phyloP scores from a whole-genome alignment of 1,284 basidiomycete species.

The Apiotrichum montevideense region DNA sequence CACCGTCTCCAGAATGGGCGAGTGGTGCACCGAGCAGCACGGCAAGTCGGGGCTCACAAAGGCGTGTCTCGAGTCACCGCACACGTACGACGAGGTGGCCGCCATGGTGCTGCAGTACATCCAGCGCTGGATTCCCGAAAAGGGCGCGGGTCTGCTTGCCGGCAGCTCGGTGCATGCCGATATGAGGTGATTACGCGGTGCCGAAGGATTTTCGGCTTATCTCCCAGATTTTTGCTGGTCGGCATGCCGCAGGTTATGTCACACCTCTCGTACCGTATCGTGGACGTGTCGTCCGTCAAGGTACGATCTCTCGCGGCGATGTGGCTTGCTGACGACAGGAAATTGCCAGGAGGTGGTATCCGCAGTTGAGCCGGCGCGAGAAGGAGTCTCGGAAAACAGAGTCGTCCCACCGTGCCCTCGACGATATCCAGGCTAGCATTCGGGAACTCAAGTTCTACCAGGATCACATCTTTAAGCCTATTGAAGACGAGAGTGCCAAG shows the following conservation, averaged over 20 bases:
- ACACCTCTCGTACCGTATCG: slow-evolving; percentile 51
- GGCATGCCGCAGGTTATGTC: slow-evolving; percentile 49
- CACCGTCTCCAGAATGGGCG: slow-evolving; percentile 39
- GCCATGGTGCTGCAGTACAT: slow-evolving; percentile 48
- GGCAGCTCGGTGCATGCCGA: slow-evolving; percentile 52
- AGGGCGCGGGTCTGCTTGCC: slow-evolving; percentile 47
- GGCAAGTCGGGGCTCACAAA: slow-evolving; percentile 44
- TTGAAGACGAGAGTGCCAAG: slow-evolving; percentile 14
- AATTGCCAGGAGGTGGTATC: slow-evolving; percentile 49
- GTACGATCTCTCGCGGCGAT: slow-evolving; percentile 5
- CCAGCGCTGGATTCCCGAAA: slow-evolving; percentile 47
- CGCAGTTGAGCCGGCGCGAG: slow-evolving; percentile 25
- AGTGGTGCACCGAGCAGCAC: slow-evolving; percentile 47
- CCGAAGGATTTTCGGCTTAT: neutral
- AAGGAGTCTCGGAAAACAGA: slow-evolving; percentile 26
- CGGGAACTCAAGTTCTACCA: slow-evolving; percentile 48
- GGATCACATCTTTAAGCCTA: slow-evolving; percentile 42
- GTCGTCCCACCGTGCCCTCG: slow-evolving; percentile 46
- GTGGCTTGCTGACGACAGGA: slow-evolving; percentile 30
- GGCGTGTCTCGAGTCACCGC: slow-evolving; percentile 40
- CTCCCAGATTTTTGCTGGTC: slow-evolving; percentile 44
- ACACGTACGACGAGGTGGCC: slow-evolving; percentile 44
- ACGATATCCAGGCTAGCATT: slow-evolving; percentile 50
- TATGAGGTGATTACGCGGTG: slow-evolving; percentile 30
- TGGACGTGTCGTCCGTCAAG: slow-evolving; percentile 46